phyloP scores from a whole-genome alignment of 1,284 basidiomycete species.

The Cutaneotrichosporon dermatis region DNA sequence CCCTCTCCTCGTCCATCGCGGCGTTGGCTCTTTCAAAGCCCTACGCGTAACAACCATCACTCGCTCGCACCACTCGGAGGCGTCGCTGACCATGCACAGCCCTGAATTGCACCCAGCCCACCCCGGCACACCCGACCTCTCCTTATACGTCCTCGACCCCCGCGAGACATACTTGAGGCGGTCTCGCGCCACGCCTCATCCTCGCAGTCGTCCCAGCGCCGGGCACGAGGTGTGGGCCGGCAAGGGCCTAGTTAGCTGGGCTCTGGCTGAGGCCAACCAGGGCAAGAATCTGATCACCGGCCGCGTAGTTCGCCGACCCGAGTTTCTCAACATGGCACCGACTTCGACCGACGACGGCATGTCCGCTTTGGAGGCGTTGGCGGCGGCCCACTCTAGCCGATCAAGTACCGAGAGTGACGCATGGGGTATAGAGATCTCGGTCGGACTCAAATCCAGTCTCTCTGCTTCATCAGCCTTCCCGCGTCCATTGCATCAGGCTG shows the following conservation, averaged over 20 bases:
- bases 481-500: constrained; percentile 13
- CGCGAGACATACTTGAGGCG: constrained; percentile 41
- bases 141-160: constrained; percentile 44
- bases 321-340: constrained; percentile 1
- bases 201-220: constrained; percentile 14
- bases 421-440: constrained; percentile 43
- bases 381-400: constrained; percentile 11
- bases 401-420: constrained; percentile 11
- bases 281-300: constrained; percentile 46
- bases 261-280: constrained; percentile 36
- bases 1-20: no score
- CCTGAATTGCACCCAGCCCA: constrained; percentile 40
- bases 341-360: constrained; percentile 10
- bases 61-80: not conserved
- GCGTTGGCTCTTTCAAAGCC: no score
- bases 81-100: constrained; percentile 18
- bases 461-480: constrained; percentile 3
- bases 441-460: constrained; percentile 31
- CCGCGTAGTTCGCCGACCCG: constrained; percentile 23
- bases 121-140: constrained; percentile 34
- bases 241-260: constrained; percentile 42
- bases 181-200: constrained; percentile 23
- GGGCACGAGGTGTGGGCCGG: constrained; percentile 42
- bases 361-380: constrained; percentile 33
- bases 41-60: not conserved